These are phyloP conservation scores for Alternaria brassicae DNA, from an alignment of 2,329 filamentous ascomycete species.

Conservation along the genomic window DNA sequence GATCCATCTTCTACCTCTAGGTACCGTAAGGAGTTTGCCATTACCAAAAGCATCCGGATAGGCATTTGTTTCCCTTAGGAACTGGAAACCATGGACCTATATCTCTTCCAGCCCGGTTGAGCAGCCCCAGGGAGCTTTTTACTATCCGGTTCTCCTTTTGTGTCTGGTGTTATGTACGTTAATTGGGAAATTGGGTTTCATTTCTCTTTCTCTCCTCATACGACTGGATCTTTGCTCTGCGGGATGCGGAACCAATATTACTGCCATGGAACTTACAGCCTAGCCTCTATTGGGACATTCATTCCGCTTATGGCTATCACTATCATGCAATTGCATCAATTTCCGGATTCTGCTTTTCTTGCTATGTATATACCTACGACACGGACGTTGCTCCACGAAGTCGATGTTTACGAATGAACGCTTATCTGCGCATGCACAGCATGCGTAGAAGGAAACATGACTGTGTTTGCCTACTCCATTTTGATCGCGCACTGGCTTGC, in stretches of 20 bases:
- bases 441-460: constrained; percentile 14
- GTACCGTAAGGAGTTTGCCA: constrained; percentile 34
- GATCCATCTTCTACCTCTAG: constrained; percentile 32
- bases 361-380: constrained; percentile 47
- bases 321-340: constrained; percentile 15
- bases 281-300: constrained; percentile 9
- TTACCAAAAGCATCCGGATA: constrained; percentile 36
- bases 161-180: constrained; percentile 26
- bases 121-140: constrained; percentile 21
- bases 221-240: constrained; percentile 10
- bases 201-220: constrained; percentile 16
- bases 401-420: constrained; percentile 46
- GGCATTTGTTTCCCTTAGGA: constrained; percentile 26
- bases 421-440: constrained; percentile 42
- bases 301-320: constrained; percentile 12
- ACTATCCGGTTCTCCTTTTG: constrained; percentile 21
- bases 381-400: constrained; percentile 19
- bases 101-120: constrained; percentile 17
- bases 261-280: constrained; percentile 11
- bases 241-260: constrained; percentile 14
- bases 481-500: not conserved
- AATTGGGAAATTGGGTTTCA: constrained; percentile 21
- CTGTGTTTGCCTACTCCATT: not conserved
- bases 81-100: constrained; percentile 22
- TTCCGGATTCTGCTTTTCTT: constrained; percentile 25